These are phyloP conservation scores for Schizophyllum commune DNA, from an alignment of 1,284 basidiomycete genomes.

Conservation along the genomic window DNA sequence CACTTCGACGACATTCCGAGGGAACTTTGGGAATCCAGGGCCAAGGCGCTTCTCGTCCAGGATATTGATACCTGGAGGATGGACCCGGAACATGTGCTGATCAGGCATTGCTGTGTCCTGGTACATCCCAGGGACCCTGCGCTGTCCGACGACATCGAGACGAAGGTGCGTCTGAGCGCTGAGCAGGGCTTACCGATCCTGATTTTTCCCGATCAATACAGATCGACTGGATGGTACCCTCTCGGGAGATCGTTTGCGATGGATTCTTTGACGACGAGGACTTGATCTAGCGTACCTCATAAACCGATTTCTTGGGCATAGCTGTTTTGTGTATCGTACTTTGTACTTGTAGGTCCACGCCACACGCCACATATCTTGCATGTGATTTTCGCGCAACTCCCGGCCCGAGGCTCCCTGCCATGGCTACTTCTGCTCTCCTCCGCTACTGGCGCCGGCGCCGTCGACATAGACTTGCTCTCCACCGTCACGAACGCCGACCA, in stretches of 20 bases:
- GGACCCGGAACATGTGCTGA: constrained; percentile 16
- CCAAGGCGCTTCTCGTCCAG: constrained; percentile 10
- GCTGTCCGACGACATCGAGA: neutral
- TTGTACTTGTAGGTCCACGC: neutral
- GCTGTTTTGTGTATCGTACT: neutral
- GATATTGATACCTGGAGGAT: constrained; percentile 22
- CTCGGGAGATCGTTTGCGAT: neutral
- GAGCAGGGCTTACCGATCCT: neutral
- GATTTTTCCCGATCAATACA: neutral
- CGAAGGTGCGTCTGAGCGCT: too few relatives aligned
- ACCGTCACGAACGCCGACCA: neutral
- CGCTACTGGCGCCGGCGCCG: neutral
- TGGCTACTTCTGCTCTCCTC: neutral
- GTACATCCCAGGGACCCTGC: neutral
- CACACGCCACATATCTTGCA: neutral
- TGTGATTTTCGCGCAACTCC: neutral
- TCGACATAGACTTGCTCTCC: neutral
- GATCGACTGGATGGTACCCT: neutral
- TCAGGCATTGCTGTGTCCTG: constrained; percentile 4
- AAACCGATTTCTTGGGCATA: neutral
- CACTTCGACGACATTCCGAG: constrained; percentile 28
- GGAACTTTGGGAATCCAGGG: constrained; percentile 25
- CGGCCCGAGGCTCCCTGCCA: neutral
- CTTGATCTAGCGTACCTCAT: too few relatives aligned
- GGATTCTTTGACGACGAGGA: neutral